Evolutionary conservation across 208 protist genomes (phyloP).

Genomic region (Leishmania mexicana): DNA sequence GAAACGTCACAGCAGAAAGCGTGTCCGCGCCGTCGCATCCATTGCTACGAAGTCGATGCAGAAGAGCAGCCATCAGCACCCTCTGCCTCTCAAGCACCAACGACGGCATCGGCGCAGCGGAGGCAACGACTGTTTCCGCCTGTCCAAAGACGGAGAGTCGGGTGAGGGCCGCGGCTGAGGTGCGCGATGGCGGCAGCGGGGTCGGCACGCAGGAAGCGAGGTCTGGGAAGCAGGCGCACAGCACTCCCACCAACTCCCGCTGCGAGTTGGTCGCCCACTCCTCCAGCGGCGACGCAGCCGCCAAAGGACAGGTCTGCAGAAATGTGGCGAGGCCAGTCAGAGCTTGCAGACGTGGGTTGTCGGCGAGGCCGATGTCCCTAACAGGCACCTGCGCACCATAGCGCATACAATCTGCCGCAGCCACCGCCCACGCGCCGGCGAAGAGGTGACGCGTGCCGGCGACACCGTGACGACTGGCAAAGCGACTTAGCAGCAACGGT

Average conservation of each 20-base stretch:
- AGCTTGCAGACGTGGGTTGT: conserved; percentile 34
- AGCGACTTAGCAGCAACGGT: conserved; percentile 67
- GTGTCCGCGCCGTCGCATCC: conserved; percentile 28
- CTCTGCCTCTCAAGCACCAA: conserved; percentile 29
- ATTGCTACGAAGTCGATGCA: conserved; percentile 17
- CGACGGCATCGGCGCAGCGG: neutral
- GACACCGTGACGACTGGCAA: conserved; percentile 64
- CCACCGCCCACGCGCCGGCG: conserved; percentile 56
- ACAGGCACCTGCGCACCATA: conserved; percentile 57
- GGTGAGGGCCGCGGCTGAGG: conserved; percentile 12
- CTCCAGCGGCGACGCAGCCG: conserved; percentile 43
- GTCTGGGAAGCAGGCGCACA: conserved; percentile 53
- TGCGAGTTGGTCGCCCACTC: conserved; percentile 62
- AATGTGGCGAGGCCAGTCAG: conserved; percentile 55
- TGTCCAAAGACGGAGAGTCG: conserved; percentile 28
- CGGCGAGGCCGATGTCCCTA: conserved; percentile 47
- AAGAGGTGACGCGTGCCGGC: conserved; percentile 46
- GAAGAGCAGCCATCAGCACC: conserved; percentile 26
- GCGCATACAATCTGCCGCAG: conserved; percentile 54
- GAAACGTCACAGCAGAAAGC: conserved; percentile 49
- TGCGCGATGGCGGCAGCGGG: conserved; percentile 11
- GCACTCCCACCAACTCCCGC: conserved; percentile 54
- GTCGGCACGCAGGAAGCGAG: conserved; percentile 15
- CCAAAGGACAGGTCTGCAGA: conserved; percentile 54
- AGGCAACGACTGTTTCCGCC: conserved; percentile 6